phyloP scores from a whole-genome alignment of 2,329 filamentous ascomycete species.

The Monosporascus cannonballus region DNA sequence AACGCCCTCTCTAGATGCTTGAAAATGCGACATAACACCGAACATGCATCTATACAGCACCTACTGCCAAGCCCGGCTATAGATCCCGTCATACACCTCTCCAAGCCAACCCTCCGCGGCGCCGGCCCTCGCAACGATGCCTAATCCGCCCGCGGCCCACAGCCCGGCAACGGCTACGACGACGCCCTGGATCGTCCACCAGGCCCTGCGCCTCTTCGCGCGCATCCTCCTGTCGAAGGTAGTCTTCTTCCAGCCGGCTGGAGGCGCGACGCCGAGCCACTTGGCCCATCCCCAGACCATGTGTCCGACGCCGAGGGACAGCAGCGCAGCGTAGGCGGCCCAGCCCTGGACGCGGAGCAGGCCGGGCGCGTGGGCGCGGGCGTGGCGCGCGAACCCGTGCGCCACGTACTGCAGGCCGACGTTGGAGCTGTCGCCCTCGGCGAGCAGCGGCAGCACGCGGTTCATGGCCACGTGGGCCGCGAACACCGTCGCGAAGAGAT shows the following conservation, averaged over 20 bases:
- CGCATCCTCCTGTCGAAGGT: slow-evolving; percentile 45
- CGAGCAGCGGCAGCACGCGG: slow-evolving; percentile 64
- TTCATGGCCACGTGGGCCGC: slow-evolving; percentile 70
- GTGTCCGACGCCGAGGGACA: slow-evolving; percentile 66
- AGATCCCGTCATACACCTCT: slow-evolving; percentile 72
- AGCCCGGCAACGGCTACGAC: slow-evolving; percentile 51
- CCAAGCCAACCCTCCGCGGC: slow-evolving; percentile 71
- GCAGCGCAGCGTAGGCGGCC: slow-evolving; percentile 61
- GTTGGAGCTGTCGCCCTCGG: slow-evolving; percentile 81
- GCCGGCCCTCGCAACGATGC: slow-evolving; percentile 69
- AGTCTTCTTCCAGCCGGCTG: slow-evolving; percentile 43
- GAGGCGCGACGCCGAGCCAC: slow-evolving; percentile 65
- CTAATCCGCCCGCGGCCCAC: slow-evolving; percentile 81
- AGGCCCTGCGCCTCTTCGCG: slow-evolving; percentile 54
- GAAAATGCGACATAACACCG: background rate
- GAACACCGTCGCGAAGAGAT: slow-evolving; percentile 59
- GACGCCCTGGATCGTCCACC: slow-evolving; percentile 65
- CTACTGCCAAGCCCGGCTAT: slow-evolving; percentile 15
- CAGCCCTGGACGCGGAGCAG: slow-evolving; percentile 50
- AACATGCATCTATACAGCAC: background rate
- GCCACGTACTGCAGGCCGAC: slow-evolving; percentile 78
- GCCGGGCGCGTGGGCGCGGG: background rate
- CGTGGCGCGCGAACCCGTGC: slow-evolving; percentile 75
- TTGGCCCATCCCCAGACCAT: slow-evolving; percentile 80
- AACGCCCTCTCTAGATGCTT: background rate